Evolutionary conservation across 2,329 filamentous ascomycete genomes (phyloP), one percentile per base, ranked within the genome.

Genomic region (Stachybotrys chartarum): DNA sequence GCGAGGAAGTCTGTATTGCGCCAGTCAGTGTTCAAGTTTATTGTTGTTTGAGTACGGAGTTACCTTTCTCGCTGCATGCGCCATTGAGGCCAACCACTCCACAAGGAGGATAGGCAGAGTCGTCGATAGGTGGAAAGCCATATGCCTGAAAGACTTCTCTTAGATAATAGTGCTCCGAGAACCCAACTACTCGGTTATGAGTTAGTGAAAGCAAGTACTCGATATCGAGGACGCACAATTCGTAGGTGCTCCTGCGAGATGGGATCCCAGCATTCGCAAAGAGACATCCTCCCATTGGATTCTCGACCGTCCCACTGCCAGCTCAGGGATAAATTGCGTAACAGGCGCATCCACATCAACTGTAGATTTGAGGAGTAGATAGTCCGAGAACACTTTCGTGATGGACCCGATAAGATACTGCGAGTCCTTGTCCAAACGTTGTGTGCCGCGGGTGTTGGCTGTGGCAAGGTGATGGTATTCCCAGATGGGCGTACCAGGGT

Each of bases 381-480:
- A 65, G 14, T 68, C 70, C 0, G 74, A 69, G 30, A 76, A 60
- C 0, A 72, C 64, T 17, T 77, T 77, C 0, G 68, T 69, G 6
- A 76, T 60, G 0, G 71, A 76, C 0, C 72, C 75, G 35, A 77
- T 68, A 4, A 75, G 63, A 46, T 75, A 77, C 59, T 76, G 72
- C 0, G 72, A 73, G 54, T 73, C 61, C 0, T 67, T 62, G 18
- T 68, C 57, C 0, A 73, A 45, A 1, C 62, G 8, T 30, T 64
- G 62, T 0, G 71, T 72, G 18, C 71, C 72, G n/a, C 66, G 63
- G 6, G 63, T 58, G 30, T 73, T 75, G 5, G 53, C 60, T 1
- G 63, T 54, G 4, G 67, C 66, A 1, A 72, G 64, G 51, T 76
- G 72, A 49, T 76, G 73, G 51, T 72, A 74, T 54, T 76, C 70